Conservation (phyloP, 2,329 filamentous ascomycete genomes). For the Xylaria digitata region DNA sequence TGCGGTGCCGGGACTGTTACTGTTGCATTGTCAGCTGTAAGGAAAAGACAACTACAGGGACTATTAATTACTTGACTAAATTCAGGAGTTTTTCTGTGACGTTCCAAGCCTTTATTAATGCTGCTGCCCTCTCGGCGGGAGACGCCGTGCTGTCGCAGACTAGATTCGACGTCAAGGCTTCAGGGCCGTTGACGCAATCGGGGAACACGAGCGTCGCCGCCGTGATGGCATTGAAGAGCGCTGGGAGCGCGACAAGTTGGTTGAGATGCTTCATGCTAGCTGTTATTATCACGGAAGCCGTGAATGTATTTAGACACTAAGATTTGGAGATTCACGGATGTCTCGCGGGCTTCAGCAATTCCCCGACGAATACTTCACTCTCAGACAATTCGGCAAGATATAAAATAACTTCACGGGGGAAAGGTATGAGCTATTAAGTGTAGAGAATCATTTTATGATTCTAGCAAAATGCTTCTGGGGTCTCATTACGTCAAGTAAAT, state of each 20-base stretch:
- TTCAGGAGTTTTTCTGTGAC: conserved; percentile 51
- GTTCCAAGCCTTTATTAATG: conserved; percentile 50
- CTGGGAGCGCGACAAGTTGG: conserved; percentile 19
- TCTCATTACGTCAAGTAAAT: conserved; percentile 30
- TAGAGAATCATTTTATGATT: not conserved
- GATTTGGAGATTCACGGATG: not conserved
- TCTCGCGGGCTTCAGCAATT: not conserved
- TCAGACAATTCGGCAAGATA: not conserved
- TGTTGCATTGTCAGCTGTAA: conserved; percentile 38
- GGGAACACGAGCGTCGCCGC: conserved; percentile 46
- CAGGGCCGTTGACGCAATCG: conserved; percentile 50
- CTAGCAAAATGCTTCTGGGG: not conserved
- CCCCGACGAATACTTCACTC: not conserved
- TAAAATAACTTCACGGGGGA: not conserved
- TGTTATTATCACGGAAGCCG: not conserved
- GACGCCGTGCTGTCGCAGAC: conserved; percentile 49
- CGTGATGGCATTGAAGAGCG: conserved; percentile 33
- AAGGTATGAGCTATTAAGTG: not conserved
- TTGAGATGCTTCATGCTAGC: conserved; percentile 20
- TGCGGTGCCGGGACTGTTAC: conserved; percentile 59
- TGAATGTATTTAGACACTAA: not conserved
- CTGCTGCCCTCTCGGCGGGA: conserved; percentile 48
- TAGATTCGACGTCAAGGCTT: conserved; percentile 48
- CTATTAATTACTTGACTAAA: conserved; percentile 48
- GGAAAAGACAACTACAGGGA: not conserved